phyloP scores from a whole-genome alignment of 371 early-diverging fungal genomes.

The Mortierella sp. region DNA sequence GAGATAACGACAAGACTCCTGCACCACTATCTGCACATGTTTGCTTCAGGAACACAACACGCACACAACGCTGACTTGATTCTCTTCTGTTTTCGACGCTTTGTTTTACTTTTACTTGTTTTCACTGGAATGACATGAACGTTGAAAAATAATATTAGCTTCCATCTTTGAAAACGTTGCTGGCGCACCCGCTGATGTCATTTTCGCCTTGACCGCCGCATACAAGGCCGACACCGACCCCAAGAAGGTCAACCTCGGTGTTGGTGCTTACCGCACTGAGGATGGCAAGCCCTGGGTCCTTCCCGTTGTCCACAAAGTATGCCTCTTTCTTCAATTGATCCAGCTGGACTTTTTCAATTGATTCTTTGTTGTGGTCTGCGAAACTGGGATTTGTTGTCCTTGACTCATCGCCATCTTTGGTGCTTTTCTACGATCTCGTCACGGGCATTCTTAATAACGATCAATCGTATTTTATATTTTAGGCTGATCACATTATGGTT shows the following conservation, averaged over 20 bases:
- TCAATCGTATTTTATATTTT: conserved; percentile 5
- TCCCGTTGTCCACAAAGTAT: conserved; percentile 93
- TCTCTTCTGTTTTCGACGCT: too few relatives aligned
- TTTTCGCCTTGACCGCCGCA: conserved; percentile 86
- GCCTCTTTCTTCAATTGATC: background rate
- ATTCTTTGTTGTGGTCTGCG: background rate
- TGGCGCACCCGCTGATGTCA: conserved; percentile 90
- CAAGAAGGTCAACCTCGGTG: conserved; percentile 92
- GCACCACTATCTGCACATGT: too few relatives aligned
- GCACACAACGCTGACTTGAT: too few relatives aligned
- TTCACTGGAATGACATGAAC: background rate
- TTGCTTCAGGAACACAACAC: too few relatives aligned
- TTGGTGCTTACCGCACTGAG: conserved; percentile 96
- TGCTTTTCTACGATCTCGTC: too few relatives aligned
- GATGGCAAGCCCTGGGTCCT: conserved; percentile 94
- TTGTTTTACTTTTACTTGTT: background rate
- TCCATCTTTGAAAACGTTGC: conserved; percentile 77
- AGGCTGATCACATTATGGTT: conserved; percentile 87
- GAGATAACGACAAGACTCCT: too few relatives aligned
- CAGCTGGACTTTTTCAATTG: too few relatives aligned
- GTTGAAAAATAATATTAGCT: conserved; percentile 21
- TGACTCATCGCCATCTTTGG: background rate
- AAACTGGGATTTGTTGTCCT: background rate
- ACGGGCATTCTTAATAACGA: background rate
- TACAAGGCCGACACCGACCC: conserved; percentile 87